Conservation (phyloP, 768 basidiomycete species). For the Jaapia argillacea region DNA sequence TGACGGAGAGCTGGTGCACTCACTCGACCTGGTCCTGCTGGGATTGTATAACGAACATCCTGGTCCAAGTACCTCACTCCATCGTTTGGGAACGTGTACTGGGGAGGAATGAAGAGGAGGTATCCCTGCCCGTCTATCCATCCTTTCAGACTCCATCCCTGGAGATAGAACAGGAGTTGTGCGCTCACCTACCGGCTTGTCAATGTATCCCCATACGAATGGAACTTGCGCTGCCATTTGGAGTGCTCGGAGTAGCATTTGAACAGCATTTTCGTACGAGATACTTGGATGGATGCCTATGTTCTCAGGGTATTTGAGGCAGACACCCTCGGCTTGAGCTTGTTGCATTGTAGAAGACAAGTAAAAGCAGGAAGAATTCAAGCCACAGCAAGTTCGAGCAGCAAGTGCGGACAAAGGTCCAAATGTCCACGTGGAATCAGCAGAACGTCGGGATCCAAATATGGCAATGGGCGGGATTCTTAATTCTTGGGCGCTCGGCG, state of each 20-base stretch:
- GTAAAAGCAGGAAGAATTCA: too few species aligned
- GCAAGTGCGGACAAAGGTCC: too few species aligned
- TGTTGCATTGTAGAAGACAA: slow-evolving; percentile 20
- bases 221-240: slow-evolving; percentile 46
- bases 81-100: slow-evolving; percentile 58
- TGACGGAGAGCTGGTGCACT: slow-evolving; percentile 16
- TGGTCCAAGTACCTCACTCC: slow-evolving; percentile 71
- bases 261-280: slow-evolving; percentile 44
- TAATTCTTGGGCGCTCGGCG: too few species aligned
- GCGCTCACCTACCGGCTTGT: slow-evolving; percentile 61
- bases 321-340: slow-evolving; percentile 44
- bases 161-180: background rate
- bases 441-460: too few species aligned
- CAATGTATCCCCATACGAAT: slow-evolving; percentile 66
- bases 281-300: slow-evolving; percentile 47
- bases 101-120: slow-evolving; percentile 55
- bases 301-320: slow-evolving; percentile 62
- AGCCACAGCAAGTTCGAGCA: too few species aligned
- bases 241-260: slow-evolving; percentile 52
- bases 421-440: too few species aligned
- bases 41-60: slow-evolving; percentile 50
- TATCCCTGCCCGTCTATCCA: slow-evolving; percentile 51
- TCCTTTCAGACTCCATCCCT: background rate
- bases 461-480: too few species aligned
- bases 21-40: slow-evolving; percentile 43